Evolutionary conservation across 192 early-diverging fungal species (phyloP).

Genomic region (Allomyces javanicus): DNA sequence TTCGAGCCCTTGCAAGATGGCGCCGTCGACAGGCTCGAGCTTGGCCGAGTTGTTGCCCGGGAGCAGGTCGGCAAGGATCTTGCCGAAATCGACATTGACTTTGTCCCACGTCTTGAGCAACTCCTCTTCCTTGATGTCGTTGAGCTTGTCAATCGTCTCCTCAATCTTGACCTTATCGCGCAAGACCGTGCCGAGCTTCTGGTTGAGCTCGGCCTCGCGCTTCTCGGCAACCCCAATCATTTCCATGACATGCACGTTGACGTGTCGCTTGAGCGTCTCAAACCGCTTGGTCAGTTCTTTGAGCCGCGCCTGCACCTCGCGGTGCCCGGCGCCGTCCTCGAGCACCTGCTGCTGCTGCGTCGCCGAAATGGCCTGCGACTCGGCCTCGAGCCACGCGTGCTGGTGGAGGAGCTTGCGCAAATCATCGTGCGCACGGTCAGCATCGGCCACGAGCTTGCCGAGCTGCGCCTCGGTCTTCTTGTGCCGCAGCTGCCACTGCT

Average conservation of each 20-base stretch:
- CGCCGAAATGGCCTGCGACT: no score
- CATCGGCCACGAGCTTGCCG: no score
- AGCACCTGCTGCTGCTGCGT: no score
- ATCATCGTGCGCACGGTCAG: no score
- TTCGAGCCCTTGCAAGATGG: slow-evolving; percentile 67
- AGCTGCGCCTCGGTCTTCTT: no score
- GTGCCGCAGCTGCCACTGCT: no score
- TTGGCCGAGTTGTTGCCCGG: slow-evolving; percentile 68
- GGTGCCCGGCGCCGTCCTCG: no score
- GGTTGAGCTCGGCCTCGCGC: slow-evolving; percentile 58
- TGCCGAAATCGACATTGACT: slow-evolving; percentile 88
- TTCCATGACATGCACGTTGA: slow-evolving; percentile 88
- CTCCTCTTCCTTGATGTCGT: slow-evolving; percentile 77
- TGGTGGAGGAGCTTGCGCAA: no score
- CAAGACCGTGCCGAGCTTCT: slow-evolving; percentile 73
- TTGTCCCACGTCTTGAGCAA: slow-evolving; percentile 73
- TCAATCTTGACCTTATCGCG: slow-evolving; percentile 91
- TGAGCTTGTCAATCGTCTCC: slow-evolving; percentile 70
- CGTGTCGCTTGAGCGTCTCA: slow-evolving; percentile 53
- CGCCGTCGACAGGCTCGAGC: slow-evolving; percentile 65
- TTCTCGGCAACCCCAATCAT: slow-evolving; percentile 87
- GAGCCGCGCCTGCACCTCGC: slow-evolving; percentile 1
- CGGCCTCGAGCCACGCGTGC: no score
- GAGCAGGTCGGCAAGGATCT: slow-evolving; percentile 85
- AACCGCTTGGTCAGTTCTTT: slow-evolving; percentile 8